Evolutionary conservation across 495 filamentous ascomycete species (phyloP).

Genomic region (Cercophora sp.): DNA sequence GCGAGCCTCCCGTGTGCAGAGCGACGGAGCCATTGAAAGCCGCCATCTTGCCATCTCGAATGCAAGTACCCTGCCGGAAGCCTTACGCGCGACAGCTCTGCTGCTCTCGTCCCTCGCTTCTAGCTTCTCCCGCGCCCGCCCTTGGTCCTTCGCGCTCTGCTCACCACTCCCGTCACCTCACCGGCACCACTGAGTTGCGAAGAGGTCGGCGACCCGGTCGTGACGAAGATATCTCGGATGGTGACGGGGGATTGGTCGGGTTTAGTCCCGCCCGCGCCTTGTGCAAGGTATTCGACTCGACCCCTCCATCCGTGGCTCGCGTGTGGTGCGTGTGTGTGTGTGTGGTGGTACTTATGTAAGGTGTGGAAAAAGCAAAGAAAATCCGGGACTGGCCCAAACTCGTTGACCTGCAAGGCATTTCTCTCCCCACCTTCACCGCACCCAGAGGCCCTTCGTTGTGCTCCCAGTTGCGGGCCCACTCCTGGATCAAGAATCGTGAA

Average conservation of each 20-base stretch:
- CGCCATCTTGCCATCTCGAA: conserved; percentile 17
- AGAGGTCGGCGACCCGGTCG: too few species aligned
- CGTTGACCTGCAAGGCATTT: conserved; percentile 3
- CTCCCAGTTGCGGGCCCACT: background rate
- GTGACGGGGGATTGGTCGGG: too few species aligned
- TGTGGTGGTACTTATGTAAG: too few species aligned
- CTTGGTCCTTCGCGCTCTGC: conserved; percentile 1
- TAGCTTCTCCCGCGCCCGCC: conserved; percentile 10
- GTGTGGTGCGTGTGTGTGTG: too few species aligned
- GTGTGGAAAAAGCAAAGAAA: conserved; percentile 6
- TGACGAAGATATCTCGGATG: conserved; percentile 8
- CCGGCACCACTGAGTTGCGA: conserved; percentile 2
- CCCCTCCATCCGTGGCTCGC: too few species aligned
- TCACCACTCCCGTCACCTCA: background rate
- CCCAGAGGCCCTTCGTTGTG: background rate
- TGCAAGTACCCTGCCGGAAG: conserved; percentile 34
- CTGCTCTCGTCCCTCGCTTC: conserved; percentile 16
- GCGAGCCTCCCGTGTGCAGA: conserved; percentile 18
- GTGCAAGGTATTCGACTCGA: too few species aligned
- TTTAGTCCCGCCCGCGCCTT: too few species aligned
- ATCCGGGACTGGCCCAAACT: background rate
- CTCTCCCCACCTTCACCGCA: background rate
- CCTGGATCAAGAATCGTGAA: background rate
- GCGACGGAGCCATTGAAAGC: conserved; percentile 21
- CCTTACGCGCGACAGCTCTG: conserved; percentile 34